phyloP scores from a whole-genome alignment of 306 rosid genomes.

The Malus domestica region ASM211411v1 NC_041790.1:10262001-10262500 shows the following conservation, averaged over 20 bases:
- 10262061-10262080: slow-evolving; percentile 53
- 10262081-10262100: slow-evolving; percentile 53
- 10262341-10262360: slow-evolving; percentile 59
- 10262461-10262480: not conserved
- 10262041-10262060: slow-evolving; percentile 58
- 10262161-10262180: not conserved
- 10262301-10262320: slow-evolving; percentile 62
- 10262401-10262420: not conserved
- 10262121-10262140: not conserved
- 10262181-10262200: slow-evolving; percentile 29
- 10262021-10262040: slow-evolving; percentile 68
- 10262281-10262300: slow-evolving; percentile 60
- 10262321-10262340: slow-evolving; percentile 56
- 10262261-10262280: slow-evolving; percentile 49
- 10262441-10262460: not conserved
- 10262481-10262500: not conserved
- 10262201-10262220: slow-evolving; percentile 58
- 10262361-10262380: slow-evolving; percentile 56
- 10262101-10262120: slow-evolving; percentile 2
- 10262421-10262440: not conserved
- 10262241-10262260: slow-evolving; percentile 64
- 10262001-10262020: slow-evolving; percentile 71
- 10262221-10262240: slow-evolving; percentile 60
- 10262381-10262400: slow-evolving; percentile 28
- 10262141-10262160: not conserved